Evolutionary conservation across 2,329 filamentous ascomycete genomes (phyloP), one percentile per base, ranked within the genome.

Genomic region (Colletotrichum paranaense): DNA sequence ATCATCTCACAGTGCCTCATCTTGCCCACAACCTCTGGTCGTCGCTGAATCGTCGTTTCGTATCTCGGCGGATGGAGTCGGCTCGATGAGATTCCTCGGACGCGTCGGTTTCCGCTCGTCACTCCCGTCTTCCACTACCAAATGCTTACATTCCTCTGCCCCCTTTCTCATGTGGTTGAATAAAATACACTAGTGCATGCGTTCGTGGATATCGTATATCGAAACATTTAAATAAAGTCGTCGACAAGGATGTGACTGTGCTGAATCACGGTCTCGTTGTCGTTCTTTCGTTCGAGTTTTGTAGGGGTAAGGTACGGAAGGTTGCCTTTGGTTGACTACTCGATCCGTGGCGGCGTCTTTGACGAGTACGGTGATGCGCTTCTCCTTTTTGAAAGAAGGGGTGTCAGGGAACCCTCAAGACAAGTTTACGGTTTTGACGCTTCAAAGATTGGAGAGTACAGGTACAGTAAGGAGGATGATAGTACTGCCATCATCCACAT

Each of bases 311-410:
- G 26, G 26, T 28, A 38, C 42, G 46, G 3, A 16, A 4, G 19
- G 9, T 9, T 9, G 42, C 52, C 69, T 35, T 11, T 55, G 68
- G 64, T 56, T 22, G 38, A 76, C 75, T 83, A 86, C 62, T 87
- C 85, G 73, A 87, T 86, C 56, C 85, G 81, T 4, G 85, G 85
- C 14, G 84, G 82, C 38, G 82, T 81, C 76, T 81, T 80, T 63
- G 80, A 77, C 26, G 79, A 75, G 56, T 78, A 76, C 49, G 82
- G 81, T 38, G 84, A 82, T 2, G 83, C 83, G 56, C 84, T 83
- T 24, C 86, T 74, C 65, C 74, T 76, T 70, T 73, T 64, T 62
- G 7, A 66, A 70, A 70, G 67, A 73, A 73, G 67, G 69, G 58
- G 49, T 68, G 69, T 68, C 63, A 68, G 62, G 60, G 59, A 67